Conservation (phyloP, 2,329 filamentous ascomycete species). For the Curvularia lunata region DNA sequence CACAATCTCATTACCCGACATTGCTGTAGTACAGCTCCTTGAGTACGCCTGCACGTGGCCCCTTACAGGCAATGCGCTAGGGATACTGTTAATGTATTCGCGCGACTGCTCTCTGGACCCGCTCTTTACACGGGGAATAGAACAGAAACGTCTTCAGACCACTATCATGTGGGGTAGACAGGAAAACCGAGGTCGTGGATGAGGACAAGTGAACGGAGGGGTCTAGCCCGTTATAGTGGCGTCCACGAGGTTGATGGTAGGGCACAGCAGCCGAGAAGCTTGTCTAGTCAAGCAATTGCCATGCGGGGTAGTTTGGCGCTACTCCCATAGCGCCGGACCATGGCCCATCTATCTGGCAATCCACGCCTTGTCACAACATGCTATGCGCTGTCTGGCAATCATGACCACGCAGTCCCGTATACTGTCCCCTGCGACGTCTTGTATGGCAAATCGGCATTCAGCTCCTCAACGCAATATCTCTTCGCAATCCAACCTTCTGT, state of each 20-base stretch:
- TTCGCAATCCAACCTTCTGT: background rate
- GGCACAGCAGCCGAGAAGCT: too few species aligned
- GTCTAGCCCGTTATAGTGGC: background rate
- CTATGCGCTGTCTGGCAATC: background rate
- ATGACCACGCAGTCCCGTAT: background rate
- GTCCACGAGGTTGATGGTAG: too few species aligned
- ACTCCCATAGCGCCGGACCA: background rate
- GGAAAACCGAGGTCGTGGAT: background rate
- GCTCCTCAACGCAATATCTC: background rate
- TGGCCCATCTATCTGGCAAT: background rate
- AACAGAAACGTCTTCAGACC: too few species aligned
- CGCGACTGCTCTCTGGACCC: too few species aligned
- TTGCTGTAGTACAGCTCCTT: too few species aligned
- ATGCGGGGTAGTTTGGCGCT: background rate
- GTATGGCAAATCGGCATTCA: background rate
- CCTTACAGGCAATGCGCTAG: too few species aligned
- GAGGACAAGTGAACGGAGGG: background rate
- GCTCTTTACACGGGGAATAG: too few species aligned
- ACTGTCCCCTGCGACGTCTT: background rate
- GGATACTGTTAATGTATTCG: too few species aligned
- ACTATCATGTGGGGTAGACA: too few species aligned
- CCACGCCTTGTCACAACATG: background rate
- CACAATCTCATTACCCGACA: too few species aligned
- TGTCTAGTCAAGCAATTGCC: background rate
- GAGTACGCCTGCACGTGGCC: too few species aligned